These are phyloP conservation scores for Emmonsiellopsis sp. DNA, from an alignment of 2,329 filamentous ascomycete species.

Conservation along the genomic window DNA sequence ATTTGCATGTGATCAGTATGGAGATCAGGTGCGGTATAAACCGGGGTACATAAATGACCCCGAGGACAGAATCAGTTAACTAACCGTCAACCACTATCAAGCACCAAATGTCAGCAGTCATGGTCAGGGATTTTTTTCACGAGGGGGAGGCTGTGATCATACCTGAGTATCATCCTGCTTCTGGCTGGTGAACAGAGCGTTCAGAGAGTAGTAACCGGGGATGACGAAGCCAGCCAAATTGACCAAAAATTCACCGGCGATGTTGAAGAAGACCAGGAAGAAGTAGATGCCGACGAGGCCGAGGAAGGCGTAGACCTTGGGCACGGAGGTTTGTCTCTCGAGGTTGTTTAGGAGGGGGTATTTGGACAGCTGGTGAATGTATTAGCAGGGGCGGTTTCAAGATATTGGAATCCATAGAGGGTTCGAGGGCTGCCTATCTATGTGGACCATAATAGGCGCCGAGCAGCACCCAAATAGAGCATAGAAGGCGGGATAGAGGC, in stretches of 20 bases:
- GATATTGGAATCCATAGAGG: not conserved
- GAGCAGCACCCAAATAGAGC: not conserved
- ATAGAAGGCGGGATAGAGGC: not conserved
- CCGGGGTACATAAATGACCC: constrained; percentile 18
- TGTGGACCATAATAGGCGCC: too few species aligned
- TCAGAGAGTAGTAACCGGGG: constrained; percentile 57
- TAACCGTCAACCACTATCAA: constrained; percentile 50
- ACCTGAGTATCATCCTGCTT: constrained; percentile 58
- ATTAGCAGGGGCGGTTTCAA: not conserved
- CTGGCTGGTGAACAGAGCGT: constrained; percentile 51
- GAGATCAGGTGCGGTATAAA: constrained; percentile 12
- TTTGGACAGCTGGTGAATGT: constrained; percentile 48
- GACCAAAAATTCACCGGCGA: constrained; percentile 58
- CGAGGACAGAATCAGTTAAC: constrained; percentile 19
- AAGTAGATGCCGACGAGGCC: constrained; percentile 57
- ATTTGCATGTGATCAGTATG: constrained; percentile 12
- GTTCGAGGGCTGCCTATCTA: too few species aligned
- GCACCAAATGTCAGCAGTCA: constrained; percentile 14
- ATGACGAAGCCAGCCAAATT: constrained; percentile 58
- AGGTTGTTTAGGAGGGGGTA: constrained; percentile 59
- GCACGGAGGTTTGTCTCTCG: constrained; percentile 58
- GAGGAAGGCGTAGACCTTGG: constrained; percentile 59
- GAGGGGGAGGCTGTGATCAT: constrained; percentile 15
- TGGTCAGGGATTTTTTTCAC: not conserved
- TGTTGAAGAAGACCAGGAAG: constrained; percentile 65